Conservation (phyloP, 768 basidiomycete genomes). For the Macrolepiota fuliginosa region DNA sequence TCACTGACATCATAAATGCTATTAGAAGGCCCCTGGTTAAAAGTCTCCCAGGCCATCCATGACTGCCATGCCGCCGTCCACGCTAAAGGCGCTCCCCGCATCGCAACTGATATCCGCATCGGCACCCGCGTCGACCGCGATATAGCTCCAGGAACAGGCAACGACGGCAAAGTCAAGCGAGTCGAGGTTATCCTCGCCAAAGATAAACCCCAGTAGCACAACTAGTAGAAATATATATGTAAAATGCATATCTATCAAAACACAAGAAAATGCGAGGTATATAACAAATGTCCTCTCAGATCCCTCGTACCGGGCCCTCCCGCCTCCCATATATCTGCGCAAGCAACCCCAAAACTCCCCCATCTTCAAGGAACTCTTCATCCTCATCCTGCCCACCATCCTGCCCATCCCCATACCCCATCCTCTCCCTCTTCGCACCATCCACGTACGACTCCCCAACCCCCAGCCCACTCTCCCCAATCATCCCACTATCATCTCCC, state of each 20-base stretch:
- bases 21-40: conserved; percentile 81
- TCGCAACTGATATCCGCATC: conserved; percentile 93
- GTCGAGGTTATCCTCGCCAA: conserved; percentile 75
- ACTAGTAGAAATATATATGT: background rate
- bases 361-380: conserved; percentile 63
- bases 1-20: background rate
- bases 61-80: conserved; percentile 90
- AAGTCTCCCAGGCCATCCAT: conserved; percentile 84
- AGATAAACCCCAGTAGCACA: conserved; percentile 19
- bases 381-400: conserved; percentile 54
- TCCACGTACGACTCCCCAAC: conserved; percentile 80
- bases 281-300: conserved; percentile 23
- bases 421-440: conserved; percentile 37
- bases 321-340: conserved; percentile 81
- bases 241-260: background rate
- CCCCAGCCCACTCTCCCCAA: conserved; percentile 37
- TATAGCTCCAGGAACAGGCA: conserved; percentile 63
- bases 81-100: conserved; percentile 65
- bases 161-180: conserved; percentile 74
- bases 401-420: conserved; percentile 34
- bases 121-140: conserved; percentile 81
- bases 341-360: conserved; percentile 80
- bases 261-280: background rate
- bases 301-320: conserved; percentile 48
- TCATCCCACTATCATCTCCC: conserved; percentile 8